Evolutionary conservation across 768 basidiomycete genomes (phyloP).

Genomic region (Serendipita sp.): DNA sequence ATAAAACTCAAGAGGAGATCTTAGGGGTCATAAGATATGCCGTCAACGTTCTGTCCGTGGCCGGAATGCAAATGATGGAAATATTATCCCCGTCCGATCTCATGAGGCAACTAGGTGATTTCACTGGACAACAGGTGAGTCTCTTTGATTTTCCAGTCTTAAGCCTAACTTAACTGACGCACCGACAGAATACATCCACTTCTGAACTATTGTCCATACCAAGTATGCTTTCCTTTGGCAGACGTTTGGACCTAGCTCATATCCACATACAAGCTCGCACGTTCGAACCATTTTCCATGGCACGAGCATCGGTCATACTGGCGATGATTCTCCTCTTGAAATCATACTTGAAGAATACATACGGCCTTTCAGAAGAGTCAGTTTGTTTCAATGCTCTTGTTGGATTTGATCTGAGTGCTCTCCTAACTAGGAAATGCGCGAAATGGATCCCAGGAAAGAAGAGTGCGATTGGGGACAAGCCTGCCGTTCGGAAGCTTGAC

Average conservation of each 20-base stretch:
- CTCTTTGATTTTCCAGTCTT: background rate
- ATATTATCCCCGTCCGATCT: conserved; percentile 55
- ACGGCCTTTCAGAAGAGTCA: conserved; percentile 84
- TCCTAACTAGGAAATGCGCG: conserved; percentile 57
- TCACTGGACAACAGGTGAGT: background rate
- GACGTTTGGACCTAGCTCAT: no score
- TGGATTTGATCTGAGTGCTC: background rate
- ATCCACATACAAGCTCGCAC: background rate
- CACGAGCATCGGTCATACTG: conserved; percentile 45
- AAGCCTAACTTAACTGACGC: background rate
- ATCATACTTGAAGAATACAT: conserved; percentile 65
- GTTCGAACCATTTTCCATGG: conserved; percentile 12
- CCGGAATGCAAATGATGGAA: conserved; percentile 72
- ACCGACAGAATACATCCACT: no score
- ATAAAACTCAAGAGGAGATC: conserved; percentile 89
- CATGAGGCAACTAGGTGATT: conserved; percentile 35
- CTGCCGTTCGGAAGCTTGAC: conserved; percentile 47
- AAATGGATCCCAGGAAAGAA: conserved; percentile 86
- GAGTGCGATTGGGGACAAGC: conserved; percentile 72
- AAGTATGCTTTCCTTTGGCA: no score
- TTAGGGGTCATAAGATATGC: conserved; percentile 70
- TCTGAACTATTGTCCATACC: no score
- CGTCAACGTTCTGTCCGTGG: conserved; percentile 58
- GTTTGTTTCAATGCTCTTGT: conserved; percentile 18
- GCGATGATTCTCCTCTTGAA: conserved; percentile 82